Evolutionary conservation across 257 asterid genomes (phyloP).

Genomic region (Gentiana macrophylla): DNA sequence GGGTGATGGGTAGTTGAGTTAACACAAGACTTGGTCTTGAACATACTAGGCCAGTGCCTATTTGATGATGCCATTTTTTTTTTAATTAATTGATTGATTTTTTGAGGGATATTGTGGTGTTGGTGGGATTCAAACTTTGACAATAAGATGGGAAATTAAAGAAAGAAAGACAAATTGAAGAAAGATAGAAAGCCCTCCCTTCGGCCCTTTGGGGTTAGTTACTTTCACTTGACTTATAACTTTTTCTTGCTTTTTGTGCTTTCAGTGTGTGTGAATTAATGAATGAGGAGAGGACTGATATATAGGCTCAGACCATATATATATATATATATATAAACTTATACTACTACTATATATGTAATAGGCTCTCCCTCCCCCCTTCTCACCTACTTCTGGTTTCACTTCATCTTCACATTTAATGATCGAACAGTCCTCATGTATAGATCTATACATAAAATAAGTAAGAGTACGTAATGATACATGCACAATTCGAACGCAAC

Average conservation of each 20-base stretch:
- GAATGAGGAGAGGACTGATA: constrained; percentile 11
- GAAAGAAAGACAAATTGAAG: constrained; percentile 1
- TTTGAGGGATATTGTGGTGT: not conserved
- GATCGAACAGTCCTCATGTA: constrained; percentile 4
- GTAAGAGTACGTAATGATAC: not conserved
- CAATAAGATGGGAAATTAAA: not conserved
- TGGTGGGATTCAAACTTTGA: not conserved
- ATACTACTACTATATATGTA: too few species aligned
- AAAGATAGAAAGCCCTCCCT: not conserved
- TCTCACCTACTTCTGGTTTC: constrained; percentile 26
- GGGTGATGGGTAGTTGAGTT: constrained; percentile 45
- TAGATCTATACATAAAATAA: not conserved
- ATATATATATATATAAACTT: too few species aligned
- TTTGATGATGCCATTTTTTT: constrained; percentile 30
- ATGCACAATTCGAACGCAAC: too few species aligned
- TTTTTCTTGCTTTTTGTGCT: too few species aligned
- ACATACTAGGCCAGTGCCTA: constrained; percentile 56
- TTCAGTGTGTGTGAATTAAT: not conserved
- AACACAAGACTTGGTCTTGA: constrained; percentile 66
- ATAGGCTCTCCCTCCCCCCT: not conserved
- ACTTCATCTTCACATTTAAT: constrained; percentile 12
- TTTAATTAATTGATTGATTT: not conserved
- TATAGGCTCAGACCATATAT: constrained; percentile 18
- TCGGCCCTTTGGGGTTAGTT: not conserved
- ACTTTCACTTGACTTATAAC: too few species aligned